Conservation (phyloP, 1,284 basidiomycete species). For the Puccinia coronata region DNA sequence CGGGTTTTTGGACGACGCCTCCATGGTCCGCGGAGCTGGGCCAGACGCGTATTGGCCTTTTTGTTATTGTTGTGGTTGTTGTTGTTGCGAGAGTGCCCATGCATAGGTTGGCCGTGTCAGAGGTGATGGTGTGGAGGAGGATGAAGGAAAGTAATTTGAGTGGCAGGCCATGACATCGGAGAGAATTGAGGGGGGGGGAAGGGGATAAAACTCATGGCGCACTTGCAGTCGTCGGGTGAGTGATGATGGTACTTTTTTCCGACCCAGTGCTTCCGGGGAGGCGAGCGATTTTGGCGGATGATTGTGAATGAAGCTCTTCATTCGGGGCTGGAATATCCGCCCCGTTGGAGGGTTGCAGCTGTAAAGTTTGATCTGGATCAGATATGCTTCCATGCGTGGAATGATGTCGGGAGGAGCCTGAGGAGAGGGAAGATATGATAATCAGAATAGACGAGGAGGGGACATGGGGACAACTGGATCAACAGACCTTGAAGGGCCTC, state of each 20-base stretch:
- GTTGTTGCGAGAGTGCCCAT: not conserved
- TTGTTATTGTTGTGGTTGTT: not conserved
- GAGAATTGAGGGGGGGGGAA: too few species aligned
- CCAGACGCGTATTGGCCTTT: too few species aligned
- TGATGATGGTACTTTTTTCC: not conserved
- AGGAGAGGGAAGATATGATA: not conserved
- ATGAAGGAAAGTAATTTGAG: slow-evolving; percentile 1
- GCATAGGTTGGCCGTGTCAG: not conserved
- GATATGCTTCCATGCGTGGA: not conserved
- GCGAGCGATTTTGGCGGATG: not conserved
- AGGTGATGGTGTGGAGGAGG: not conserved
- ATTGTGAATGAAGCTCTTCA: not conserved
- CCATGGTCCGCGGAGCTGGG: not conserved
- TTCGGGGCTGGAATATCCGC: not conserved
- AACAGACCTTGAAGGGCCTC: slow-evolving; percentile 5
- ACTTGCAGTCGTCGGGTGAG: slow-evolving; percentile 23
- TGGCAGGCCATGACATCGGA: not conserved
- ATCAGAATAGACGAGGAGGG: too few species aligned
- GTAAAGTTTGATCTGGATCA: not conserved
- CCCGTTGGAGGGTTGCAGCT: not conserved
- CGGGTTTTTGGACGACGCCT: not conserved
- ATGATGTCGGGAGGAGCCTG: not conserved
- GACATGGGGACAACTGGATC: not conserved
- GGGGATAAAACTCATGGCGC: slow-evolving; percentile 16
- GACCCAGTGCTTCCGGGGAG: not conserved